Percentiles rank a stretch among this genome's conserved stretches.
These are phyloP conservation scores for Aspergillus sparsus DNA, from an alignment of 495 filamentous ascomycete species.

Conservation along the genomic window DNA sequence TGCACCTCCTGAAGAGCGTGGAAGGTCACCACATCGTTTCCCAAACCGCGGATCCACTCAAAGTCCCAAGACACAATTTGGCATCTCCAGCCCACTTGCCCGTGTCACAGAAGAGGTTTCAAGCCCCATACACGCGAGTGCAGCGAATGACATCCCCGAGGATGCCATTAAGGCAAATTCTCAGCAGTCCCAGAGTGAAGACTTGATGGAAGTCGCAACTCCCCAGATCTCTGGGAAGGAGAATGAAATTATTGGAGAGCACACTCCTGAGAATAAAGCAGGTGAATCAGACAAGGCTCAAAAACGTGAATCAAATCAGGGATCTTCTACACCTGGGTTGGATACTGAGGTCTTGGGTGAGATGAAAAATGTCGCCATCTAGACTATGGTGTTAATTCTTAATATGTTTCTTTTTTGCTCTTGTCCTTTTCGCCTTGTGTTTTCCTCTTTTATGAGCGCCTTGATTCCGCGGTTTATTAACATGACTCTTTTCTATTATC, in stretches of 20 bases:
- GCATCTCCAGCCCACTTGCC: constrained; percentile 55
- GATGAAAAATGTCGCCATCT: constrained; percentile 61
- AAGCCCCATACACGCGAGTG: constrained; percentile 34
- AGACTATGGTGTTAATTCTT: constrained; percentile 22
- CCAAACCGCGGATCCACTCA: constrained; percentile 47
- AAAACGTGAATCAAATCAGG: constrained; percentile 33
- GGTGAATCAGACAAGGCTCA: constrained; percentile 37
- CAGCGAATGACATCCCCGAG: constrained; percentile 39
- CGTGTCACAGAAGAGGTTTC: constrained; percentile 53
- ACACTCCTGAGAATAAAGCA: constrained; percentile 25
- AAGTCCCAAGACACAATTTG: constrained; percentile 52
- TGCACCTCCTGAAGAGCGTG: constrained; percentile 51
- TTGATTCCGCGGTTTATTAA: constrained; percentile 20
- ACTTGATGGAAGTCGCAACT: constrained; percentile 50
- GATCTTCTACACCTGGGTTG: constrained; percentile 30
- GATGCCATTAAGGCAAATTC: constrained; percentile 33
- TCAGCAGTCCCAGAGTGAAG: constrained; percentile 35
- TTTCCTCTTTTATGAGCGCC: constrained; percentile 27
- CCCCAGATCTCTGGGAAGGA: constrained; percentile 44
- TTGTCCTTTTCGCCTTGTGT: constrained; percentile 17
- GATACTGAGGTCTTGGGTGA: constrained; percentile 50
- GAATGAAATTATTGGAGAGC: constrained; percentile 35
- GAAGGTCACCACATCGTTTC: constrained; percentile 57
- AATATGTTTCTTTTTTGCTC: constrained; percentile 19
- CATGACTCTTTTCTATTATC: constrained; percentile 11